Evolutionary conservation across 2,329 filamentous ascomycete genomes (phyloP).

Genomic region (Didymella sp.): DNA sequence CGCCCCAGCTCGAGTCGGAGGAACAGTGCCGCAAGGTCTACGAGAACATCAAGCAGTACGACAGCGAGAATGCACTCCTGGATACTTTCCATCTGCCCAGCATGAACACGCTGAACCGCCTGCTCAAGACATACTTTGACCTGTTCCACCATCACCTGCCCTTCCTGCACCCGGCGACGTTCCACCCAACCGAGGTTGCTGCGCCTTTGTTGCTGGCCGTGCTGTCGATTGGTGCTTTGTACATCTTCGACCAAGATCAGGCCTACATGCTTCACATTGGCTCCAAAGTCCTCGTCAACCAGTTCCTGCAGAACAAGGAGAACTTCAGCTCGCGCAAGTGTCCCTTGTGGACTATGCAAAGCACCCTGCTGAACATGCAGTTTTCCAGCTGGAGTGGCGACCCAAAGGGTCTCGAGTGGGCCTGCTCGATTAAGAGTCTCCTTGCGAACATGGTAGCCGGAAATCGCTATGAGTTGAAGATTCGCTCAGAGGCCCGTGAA

Average conservation of each 20-base stretch:
- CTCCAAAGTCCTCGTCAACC: constrained; percentile 95
- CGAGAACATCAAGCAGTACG: constrained; percentile 82
- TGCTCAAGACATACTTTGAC: constrained; percentile 94
- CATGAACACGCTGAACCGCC: constrained; percentile 82
- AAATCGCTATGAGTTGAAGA: constrained; percentile 94
- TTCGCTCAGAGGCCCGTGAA: constrained; percentile 86
- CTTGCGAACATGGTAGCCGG: constrained; percentile 98
- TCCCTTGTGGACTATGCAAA: constrained; percentile 97
- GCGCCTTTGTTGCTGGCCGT: constrained; percentile 87
- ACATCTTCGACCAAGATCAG: constrained; percentile 96
- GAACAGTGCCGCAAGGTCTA: constrained; percentile 85
- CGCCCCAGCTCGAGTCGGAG: constrained; percentile 82
- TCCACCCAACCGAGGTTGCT: constrained; percentile 79
- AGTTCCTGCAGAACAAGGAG: constrained; percentile 97
- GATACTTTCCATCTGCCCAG: constrained; percentile 89
- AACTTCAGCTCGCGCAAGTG: constrained; percentile 98
- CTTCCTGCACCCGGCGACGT: constrained; percentile 92
- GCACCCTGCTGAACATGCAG: constrained; percentile 95
- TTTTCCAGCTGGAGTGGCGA: constrained; percentile 99
- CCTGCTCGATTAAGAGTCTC: constrained; percentile 97
- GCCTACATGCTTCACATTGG: constrained; percentile 97
- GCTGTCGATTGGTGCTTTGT: constrained; percentile 92
- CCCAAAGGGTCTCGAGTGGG: constrained; percentile 96
- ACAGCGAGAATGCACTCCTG: constrained; percentile 81
- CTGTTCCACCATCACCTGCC: constrained; percentile 96